Evolutionary conservation across 208 protist species (phyloP).

Genomic region (Trypanosoma lewisi): DNA sequence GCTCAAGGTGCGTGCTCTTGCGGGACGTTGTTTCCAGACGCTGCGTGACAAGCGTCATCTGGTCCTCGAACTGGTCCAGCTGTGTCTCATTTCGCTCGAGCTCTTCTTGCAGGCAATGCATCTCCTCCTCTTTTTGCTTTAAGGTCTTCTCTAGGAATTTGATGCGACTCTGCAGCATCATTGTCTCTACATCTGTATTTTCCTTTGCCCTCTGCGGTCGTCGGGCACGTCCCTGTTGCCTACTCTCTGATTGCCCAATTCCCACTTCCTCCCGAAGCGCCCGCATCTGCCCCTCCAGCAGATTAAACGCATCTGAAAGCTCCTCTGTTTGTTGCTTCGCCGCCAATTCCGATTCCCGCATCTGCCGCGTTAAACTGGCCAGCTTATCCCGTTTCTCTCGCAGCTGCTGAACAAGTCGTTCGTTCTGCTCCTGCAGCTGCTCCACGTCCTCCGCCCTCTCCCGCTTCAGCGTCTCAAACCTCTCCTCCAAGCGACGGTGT

Average conservation of each 20-base stretch:
- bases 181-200: not conserved
- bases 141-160: constrained; percentile 31
- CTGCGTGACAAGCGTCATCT: not conserved
- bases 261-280: constrained; percentile 25
- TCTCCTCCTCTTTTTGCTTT: constrained; percentile 28
- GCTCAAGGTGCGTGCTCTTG: constrained; percentile 13
- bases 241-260: not conserved
- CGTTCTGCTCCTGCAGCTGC: constrained; percentile 28
- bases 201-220: not conserved
- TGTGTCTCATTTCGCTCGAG: constrained; percentile 11
- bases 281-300: constrained; percentile 36
- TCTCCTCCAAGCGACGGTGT: constrained; percentile 19
- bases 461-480: constrained; percentile 24
- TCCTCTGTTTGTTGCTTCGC: constrained; percentile 34
- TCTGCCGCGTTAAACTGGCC: constrained; percentile 15
- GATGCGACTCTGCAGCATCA: constrained; percentile 26
- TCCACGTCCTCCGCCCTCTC: constrained; percentile 6
- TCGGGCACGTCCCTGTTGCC: not conserved
- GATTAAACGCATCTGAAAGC: constrained; percentile 36
- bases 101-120: constrained; percentile 23
- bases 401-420: constrained; percentile 32
- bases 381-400: constrained; percentile 25
- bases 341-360: constrained; percentile 27
- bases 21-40: constrained; percentile 7
- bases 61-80: constrained; percentile 17